Evolutionary conservation across 805 yeast species (phyloP), one percentile per base, ranked within the genome.

Genomic region (Suhomyces canberraensis): DNA sequence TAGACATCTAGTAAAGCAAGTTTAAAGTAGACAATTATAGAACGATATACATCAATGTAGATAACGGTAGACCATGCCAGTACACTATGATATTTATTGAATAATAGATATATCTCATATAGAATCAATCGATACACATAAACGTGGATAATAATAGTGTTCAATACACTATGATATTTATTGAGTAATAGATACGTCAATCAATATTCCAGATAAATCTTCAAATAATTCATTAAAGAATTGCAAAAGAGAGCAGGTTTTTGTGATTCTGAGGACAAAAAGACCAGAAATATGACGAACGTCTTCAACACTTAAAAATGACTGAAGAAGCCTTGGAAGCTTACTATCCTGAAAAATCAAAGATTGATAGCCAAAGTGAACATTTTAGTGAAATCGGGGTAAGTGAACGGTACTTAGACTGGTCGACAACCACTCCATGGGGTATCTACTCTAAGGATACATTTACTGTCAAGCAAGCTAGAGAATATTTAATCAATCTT

Each of bases 361-460:
- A 88, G 61, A 69, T 93, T 59, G 76, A 79, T 30, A 78, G 84
- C 35, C 76, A 87, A 41, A 96, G 87, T 61, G 87, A 95, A 11
- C 81, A 88, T 25, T 83, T 89, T 67, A 83, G 95, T 21, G 99
- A 93, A 61, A 84, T 81, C 55, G 85, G 88, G 30, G 95, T 90
- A 25, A 86, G 89, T 16, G 82, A 95, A 66, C 59, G 63, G 35
- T 93, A 93, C 56, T 69, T 93, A 37, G 99, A 93, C 55, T 93
- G 98, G 98, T 71, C 95, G 45, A 86, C 96, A 1, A 83, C 86
- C 40, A 64, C 95, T 39, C 99, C 99, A 15, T 93, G 98, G 98
- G 97, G 97, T 16, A 75, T 80, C 29, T 81, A 73, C 47, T 80
- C 96, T 4, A 73, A 77, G 44, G 99, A 93, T 60, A 77, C 81